A percentile compares a stretch with the other conserved stretches of the same genome.
Evolutionary conservation across 2,329 filamentous ascomycete genomes (phyloP).

Genomic region (Penicillium oxalicum): DNA sequence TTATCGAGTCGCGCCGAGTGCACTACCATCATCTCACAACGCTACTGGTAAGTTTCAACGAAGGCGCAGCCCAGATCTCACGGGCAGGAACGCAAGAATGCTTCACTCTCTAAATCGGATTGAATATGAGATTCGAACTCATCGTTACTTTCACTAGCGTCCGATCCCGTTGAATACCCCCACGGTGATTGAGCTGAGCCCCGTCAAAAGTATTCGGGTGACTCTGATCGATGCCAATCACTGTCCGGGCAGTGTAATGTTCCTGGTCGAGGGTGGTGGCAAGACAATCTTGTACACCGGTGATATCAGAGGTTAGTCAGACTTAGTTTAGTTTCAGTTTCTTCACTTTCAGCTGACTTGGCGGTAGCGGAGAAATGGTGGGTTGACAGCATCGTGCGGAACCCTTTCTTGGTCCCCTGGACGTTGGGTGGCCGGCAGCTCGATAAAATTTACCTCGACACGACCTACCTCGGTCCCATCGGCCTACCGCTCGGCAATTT

Average conservation of each 20-base stretch:
- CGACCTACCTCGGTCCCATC: conserved; percentile 51
- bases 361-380: conserved; percentile 68
- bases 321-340: neutral
- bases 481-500: conserved; percentile 43
- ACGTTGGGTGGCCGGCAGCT: conserved; percentile 59
- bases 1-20: conserved; percentile 67
- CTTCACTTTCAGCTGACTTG: conserved; percentile 4
- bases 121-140: neutral
- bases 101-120: too few species aligned
- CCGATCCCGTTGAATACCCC: conserved; percentile 77
- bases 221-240: conserved; percentile 90
- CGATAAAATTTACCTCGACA: conserved; percentile 84
- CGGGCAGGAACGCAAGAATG: neutral
- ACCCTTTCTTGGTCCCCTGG: conserved; percentile 71
- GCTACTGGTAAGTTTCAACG: conserved; percentile 49
- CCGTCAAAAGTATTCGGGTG: conserved; percentile 63
- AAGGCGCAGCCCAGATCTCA: neutral
- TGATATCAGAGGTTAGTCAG: conserved; percentile 60
- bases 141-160: conserved; percentile 47
- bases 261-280: conserved; percentile 68
- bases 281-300: conserved; percentile 82
- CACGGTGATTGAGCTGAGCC: conserved; percentile 66
- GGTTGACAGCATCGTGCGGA: conserved; percentile 65
- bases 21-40: conserved; percentile 71
- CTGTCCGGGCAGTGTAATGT: conserved; percentile 86